These are phyloP conservation scores for Thielaviopsis euricoi DNA, from an alignment of 2,329 filamentous ascomycete genomes.

Conservation along the genomic window DNA sequence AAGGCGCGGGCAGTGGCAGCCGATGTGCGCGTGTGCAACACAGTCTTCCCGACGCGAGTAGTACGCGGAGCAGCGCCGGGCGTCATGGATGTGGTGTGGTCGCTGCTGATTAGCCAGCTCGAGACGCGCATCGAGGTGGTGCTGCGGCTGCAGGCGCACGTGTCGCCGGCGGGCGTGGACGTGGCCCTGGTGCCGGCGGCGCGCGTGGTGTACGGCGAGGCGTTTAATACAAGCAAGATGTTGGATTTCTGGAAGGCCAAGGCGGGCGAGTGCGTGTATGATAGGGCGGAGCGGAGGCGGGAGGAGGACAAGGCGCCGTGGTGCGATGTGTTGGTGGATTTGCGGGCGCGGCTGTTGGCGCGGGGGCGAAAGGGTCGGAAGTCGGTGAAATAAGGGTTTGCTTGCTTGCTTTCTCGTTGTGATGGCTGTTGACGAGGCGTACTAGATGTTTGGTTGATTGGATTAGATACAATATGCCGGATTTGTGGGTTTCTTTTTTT, in stretches of 20 bases:
- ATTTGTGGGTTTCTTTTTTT: no score
- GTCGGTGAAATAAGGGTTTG: not conserved
- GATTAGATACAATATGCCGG: no score
- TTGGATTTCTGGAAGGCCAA: constrained; percentile 40
- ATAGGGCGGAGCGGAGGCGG: constrained; percentile 15
- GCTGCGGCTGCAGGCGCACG: constrained; percentile 36
- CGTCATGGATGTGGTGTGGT: constrained; percentile 42
- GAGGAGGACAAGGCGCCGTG: constrained; percentile 25
- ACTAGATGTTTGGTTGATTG: no score
- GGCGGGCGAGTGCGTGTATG: constrained; percentile 2
- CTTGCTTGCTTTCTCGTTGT: no score
- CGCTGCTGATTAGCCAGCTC: constrained; percentile 45
- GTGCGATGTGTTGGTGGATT: constrained; percentile 38
- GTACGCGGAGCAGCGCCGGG: constrained; percentile 21
- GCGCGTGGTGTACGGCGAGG: constrained; percentile 58
- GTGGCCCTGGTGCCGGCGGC: constrained; percentile 38
- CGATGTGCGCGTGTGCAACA: constrained; percentile 43
- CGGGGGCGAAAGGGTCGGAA: constrained; percentile 31
- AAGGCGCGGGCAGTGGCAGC: constrained; percentile 41
- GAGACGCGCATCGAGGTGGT: constrained; percentile 51
- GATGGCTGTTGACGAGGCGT: no score
- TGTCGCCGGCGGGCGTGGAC: constrained; percentile 31
- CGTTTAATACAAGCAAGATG: constrained; percentile 61
- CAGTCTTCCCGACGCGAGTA: constrained; percentile 49
- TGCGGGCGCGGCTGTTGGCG: constrained; percentile 37